Percentiles rank a stretch among this genome's conserved stretches.
Evolutionary conservation across 2,329 filamentous ascomycete species (phyloP).

Genomic region (Epichloe sibirici): DNA sequence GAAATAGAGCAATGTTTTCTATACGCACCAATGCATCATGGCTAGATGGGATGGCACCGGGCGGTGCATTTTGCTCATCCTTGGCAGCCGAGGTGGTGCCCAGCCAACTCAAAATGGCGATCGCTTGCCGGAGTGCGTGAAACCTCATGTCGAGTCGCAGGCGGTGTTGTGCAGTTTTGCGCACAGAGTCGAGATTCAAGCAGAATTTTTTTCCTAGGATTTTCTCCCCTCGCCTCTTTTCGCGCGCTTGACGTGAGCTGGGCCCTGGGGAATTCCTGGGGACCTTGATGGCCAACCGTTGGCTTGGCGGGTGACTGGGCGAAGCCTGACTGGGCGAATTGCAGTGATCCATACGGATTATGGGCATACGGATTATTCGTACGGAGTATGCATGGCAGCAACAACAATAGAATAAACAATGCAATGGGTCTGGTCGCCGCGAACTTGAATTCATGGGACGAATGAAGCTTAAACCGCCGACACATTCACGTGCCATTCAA

Average conservation of each 20-base stretch:
- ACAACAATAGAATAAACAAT: no score
- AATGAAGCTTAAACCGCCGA: not conserved
- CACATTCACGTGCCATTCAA: not conserved
- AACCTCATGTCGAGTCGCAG: not conserved
- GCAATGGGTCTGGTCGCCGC: no score
- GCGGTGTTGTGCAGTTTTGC: not conserved
- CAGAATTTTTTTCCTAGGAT: not conserved
- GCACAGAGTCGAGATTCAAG: not conserved
- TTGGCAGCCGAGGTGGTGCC: not conserved
- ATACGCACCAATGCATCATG: not conserved
- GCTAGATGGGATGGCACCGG: not conserved
- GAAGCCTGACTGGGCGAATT: not conserved
- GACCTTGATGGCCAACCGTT: not conserved
- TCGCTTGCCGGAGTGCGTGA: not conserved
- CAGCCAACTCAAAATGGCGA: not conserved
- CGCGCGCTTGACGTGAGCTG: not conserved
- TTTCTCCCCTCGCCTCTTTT: not conserved
- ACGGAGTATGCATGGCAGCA: no score
- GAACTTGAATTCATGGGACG: no score
- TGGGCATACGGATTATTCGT: no score
- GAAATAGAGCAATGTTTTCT: not conserved
- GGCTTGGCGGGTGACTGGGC: not conserved
- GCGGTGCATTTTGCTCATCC: not conserved
- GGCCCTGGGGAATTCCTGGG: not conserved
- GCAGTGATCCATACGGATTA: not conserved